A percentile compares a stretch with the other conserved stretches of the same genome.
phyloP scores from a whole-genome alignment of 139 green algal species.

The Tetradesmus obliquus region DNA sequence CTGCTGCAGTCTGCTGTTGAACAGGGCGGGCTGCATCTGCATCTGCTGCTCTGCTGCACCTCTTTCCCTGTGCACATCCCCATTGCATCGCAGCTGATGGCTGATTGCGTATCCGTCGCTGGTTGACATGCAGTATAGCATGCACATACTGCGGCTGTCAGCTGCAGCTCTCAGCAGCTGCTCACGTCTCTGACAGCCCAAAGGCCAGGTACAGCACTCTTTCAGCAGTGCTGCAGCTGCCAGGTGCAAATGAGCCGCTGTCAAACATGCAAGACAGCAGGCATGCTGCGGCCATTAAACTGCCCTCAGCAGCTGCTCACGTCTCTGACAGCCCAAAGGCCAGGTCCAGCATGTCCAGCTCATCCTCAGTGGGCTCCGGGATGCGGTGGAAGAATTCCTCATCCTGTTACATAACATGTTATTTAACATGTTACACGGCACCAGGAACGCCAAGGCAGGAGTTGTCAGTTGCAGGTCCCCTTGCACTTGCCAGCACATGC shows the following conservation, averaged over 20 bases:
- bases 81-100: too few species aligned
- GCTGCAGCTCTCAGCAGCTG: neutral
- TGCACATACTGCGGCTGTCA: too few species aligned
- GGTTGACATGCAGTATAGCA: too few species aligned
- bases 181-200: neutral
- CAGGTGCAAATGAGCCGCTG: too few species aligned
- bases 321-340: slow-evolving; percentile 98
- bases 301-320: slow-evolving; percentile 57
- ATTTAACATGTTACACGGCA: neutral
- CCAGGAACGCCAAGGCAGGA: slow-evolving; percentile 1
- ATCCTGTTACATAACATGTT: slow-evolving; percentile 64
- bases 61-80: too few species aligned
- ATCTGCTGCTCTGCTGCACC: too few species aligned
- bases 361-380: slow-evolving; percentile 94
- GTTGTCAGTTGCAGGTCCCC: slow-evolving; percentile 1
- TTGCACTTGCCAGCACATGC: too few species aligned
- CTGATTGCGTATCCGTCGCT: too few species aligned
- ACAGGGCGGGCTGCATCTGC: too few species aligned
- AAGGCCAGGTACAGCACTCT: too few species aligned
- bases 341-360: slow-evolving; percentile 99
- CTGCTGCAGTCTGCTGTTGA: too few species aligned
- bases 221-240: neutral
- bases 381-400: slow-evolving; percentile 89
- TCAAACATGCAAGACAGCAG: neutral
- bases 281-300: neutral